Base-by-base conservation (phyloP, 177 flowering plant genomes). In the Vitis hybrid region DNA sequence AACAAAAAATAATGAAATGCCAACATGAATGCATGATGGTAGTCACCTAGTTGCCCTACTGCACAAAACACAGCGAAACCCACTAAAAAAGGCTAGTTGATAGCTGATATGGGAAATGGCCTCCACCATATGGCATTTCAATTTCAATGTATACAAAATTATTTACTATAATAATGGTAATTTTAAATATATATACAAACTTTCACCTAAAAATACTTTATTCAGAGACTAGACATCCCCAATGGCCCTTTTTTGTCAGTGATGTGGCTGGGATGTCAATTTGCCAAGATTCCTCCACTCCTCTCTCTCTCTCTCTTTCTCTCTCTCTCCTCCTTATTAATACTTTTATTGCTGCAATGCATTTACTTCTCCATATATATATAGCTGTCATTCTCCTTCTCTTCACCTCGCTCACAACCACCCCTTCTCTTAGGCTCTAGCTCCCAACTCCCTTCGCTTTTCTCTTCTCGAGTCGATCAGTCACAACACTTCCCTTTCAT, bases 21-120 rank as follows among this genome's bases (percentile, higher is more conserved):
- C 70, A 74, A 78, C 75, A 69, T 75, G 77, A 57, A 52, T 10
- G 70, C 72, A 72, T 74, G 70, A 78, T 74, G 19, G 49, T 16
- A 59, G 45, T 48, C 51, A n/a, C 21, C n/a, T 48, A 60, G 22
- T 14, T 49, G 59, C 26, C 61, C 65, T 22, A 70, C 31, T 60
- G 61, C 66, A 57, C 59, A 64, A 64, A 48, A 69, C 66, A 64
- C 56, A 67, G 56, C 50, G 59, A 49, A 60, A 56, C 56, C 63
- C 64, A 65, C 71, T 55, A 21, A 75, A 78, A 60, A 69, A 63
- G 51, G 15, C 53, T 62, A 67, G 21, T 59, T 76, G 67, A 74
- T 67, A 11, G 53, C 59, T 64, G 70, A 72, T 62, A 51, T 62
- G 62, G 63, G n/a, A 65, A 60, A 66, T 72, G 75, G 62, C 68